Base-by-base conservation (phyloP, 176 grass and related monocot species). In the Paspalum notatum region DNA sequence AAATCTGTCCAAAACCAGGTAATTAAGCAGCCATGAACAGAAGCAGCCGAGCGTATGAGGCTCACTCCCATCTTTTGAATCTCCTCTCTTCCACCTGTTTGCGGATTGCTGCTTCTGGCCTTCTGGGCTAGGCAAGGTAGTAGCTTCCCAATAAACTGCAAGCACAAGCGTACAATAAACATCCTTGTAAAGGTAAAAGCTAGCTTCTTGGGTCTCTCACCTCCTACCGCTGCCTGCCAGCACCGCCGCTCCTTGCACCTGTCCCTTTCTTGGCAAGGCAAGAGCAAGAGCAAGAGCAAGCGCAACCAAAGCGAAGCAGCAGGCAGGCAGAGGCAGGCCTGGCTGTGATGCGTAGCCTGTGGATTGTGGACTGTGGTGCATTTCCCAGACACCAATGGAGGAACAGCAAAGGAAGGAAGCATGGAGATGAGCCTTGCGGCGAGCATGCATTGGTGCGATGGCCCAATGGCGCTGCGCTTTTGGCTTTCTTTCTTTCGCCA, bases 101-200 rank as follows among this genome's bases (percentile, higher is more conserved):
- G 60, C 76, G 52, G 52, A 25, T 80, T 80, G 87, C 81, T 84
- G 76, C 68, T 80, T 75, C 53, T 47, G n/a, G 70, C 45, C 20
- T 53, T 9, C 16, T 14, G 81, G 60, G 9, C 81, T 11, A 15
- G 22, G 81, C 62, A 18, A 81, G 75, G n/a, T n/a, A n/a, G 76
- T 84, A 74, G 68, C 81, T 80, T 79, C 74, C 74, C 61, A 78
- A 78, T 64, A n/a, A 88, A 48, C 66, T 78, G 66, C 86, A 88
- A 66, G 50, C 74, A 50, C 86, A 80, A 59, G 64, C 6, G 66
- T 84, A 78, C 74, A n/a, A n/a, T n/a, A n/a, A 65, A 72, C 59
- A 27, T 13, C 48, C 69, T 49, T 66, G 73, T 72, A 72, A 87
- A 78, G 66, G 41, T 68, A 24, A n/a, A n/a, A n/a, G n/a, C n/a